These are phyloP conservation scores for Gillenia trifoliata DNA, from an alignment of 306 rosid species.

Conservation along the genomic window DNA sequence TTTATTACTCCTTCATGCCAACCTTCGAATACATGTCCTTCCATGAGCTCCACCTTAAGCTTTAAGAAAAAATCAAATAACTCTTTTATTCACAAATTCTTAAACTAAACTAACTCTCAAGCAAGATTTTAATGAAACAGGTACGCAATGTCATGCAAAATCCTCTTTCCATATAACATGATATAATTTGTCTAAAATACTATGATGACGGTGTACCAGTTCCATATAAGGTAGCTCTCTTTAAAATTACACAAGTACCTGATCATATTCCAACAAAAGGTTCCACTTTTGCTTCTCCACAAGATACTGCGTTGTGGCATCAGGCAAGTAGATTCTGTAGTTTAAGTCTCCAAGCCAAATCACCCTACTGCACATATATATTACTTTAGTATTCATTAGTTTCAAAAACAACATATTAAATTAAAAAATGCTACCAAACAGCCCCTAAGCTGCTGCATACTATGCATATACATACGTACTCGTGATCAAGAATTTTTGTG, in stretches of 20 bases:
- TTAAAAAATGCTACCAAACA: neutral
- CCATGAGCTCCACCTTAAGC: slow-evolving; percentile 11
- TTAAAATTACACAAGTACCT: slow-evolving; percentile 25
- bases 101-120: neutral
- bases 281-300: slow-evolving; percentile 42
- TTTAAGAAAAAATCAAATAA: neutral
- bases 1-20: slow-evolving; percentile 13
- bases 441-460: no score
- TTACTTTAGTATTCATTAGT: neutral
- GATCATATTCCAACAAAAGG: slow-evolving; percentile 54
- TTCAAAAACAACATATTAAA: no score
- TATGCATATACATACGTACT: neutral
- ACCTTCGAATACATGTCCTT: slow-evolving; percentile 16
- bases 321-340: slow-evolving; percentile 56
- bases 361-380: slow-evolving; percentile 38
- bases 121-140: neutral
- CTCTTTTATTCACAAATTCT: neutral
- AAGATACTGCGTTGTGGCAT: slow-evolving; percentile 42
- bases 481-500: neutral
- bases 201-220: neutral
- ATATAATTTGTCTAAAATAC: no score
- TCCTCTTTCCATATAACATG: neutral
- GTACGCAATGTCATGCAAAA: neutral
- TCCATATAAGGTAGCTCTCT: no score
- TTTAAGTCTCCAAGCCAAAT: slow-evolving; percentile 65